A percentile compares a stretch with the other conserved stretches of the same genome.
phyloP scores from a whole-genome alignment of 2,329 filamentous ascomycete genomes.

The Thermochaetoides dissita region DNA sequence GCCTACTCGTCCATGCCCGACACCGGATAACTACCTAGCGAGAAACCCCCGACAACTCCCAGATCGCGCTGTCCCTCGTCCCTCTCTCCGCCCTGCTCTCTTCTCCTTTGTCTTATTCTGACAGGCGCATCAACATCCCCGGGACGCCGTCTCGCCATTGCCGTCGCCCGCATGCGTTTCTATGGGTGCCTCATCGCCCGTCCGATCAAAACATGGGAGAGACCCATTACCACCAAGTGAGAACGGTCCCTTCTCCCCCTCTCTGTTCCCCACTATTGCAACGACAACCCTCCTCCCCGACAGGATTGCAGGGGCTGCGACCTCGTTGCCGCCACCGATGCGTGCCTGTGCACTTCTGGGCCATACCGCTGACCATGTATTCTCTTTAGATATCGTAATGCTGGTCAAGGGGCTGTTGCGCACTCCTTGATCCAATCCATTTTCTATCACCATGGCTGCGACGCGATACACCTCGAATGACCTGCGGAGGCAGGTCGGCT shows the following conservation, averaged over 20 bases:
- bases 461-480: conserved; percentile 32
- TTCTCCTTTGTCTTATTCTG: background rate
- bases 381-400: conserved; percentile 28
- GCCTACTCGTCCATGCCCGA: background rate
- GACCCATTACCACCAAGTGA: conserved; percentile 26
- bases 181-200: conserved; percentile 30
- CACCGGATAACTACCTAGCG: too few species aligned
- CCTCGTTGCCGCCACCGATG: background rate
- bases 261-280: background rate
- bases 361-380: conserved; percentile 11
- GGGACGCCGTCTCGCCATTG: conserved; percentile 1
- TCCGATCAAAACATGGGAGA: conserved; percentile 35
- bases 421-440: conserved; percentile 13
- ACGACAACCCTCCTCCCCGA: conserved; percentile 2
- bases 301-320: too few species aligned
- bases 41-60: too few species aligned
- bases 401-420: conserved; percentile 22
- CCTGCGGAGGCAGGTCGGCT: conserved; percentile 38
- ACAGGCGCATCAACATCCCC: conserved; percentile 3
- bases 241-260: conserved; percentile 9
- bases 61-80: background rate
- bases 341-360: conserved; percentile 1
- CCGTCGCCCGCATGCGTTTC: conserved; percentile 14
- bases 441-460: conserved; percentile 27
- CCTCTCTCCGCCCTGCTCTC: background rate